These are phyloP conservation scores for Phymatotrichopsis omnivora DNA, from an alignment of 2,329 filamentous ascomycete species.

Conservation along the genomic window DNA sequence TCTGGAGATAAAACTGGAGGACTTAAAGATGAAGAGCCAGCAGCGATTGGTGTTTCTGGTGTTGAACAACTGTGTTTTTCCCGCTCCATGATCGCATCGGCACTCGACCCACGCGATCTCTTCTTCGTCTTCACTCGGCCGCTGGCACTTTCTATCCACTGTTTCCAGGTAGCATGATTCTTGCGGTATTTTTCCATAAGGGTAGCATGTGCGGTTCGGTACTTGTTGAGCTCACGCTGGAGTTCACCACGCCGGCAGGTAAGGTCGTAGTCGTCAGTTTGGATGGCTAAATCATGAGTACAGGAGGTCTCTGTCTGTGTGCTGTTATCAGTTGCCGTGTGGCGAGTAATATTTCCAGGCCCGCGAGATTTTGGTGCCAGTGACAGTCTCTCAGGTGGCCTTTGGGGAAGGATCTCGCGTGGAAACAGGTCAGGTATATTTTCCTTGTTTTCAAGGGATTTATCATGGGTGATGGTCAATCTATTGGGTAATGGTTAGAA, in stretches of 20 bases:
- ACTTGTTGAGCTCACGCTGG: constrained; percentile 17
- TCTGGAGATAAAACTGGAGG: constrained; percentile 18
- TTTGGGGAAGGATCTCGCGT: constrained; percentile 14
- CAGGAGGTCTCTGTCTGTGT: constrained; percentile 5
- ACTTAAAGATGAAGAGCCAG: constrained; percentile 5
- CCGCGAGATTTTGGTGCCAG: constrained; percentile 10
- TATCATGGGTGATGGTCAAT: constrained; percentile 1
- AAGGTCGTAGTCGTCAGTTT: constrained; percentile 18
- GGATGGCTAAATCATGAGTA: constrained; percentile 9
- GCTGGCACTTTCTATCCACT: constrained; percentile 19
- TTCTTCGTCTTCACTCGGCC: constrained; percentile 17
- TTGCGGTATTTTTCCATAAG: constrained; percentile 23
- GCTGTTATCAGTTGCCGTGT: neutral
- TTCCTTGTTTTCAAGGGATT: constrained; percentile 15
- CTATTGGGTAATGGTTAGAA: constrained; percentile 1
- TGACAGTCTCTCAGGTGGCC: constrained; percentile 5
- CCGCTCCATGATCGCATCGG: neutral
- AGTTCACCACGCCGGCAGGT: constrained; percentile 11
- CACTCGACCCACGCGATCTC: constrained; percentile 10
- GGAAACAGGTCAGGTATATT: constrained; percentile 17
- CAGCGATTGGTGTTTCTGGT: constrained; percentile 8
- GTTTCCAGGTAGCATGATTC: constrained; percentile 25
- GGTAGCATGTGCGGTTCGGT: constrained; percentile 20
- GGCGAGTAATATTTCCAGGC: too few relatives aligned
- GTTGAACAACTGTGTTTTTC: constrained; percentile 11